phyloP scores from a whole-genome alignment of 306 rosid genomes.

The Corylus heterophylla region DNA sequence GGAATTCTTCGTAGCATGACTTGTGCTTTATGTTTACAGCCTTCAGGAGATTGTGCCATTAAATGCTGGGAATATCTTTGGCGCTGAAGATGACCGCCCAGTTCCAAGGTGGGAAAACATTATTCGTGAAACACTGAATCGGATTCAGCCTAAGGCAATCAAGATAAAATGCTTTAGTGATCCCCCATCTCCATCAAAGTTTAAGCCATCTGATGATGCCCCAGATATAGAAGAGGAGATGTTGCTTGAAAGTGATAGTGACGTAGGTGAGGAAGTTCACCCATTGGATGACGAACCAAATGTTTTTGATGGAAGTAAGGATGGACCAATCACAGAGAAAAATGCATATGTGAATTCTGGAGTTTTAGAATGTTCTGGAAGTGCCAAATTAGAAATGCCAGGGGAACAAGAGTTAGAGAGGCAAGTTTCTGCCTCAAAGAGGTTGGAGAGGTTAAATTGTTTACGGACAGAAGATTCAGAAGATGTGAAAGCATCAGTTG shows the following conservation, averaged over 20 bases:
- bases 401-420: slow-evolving; percentile 35
- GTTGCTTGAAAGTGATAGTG: slow-evolving; percentile 70
- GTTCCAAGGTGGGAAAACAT: slow-evolving; percentile 80
- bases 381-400: slow-evolving; percentile 31
- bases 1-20: slow-evolving; percentile 15
- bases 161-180: slow-evolving; percentile 84
- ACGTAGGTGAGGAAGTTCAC: slow-evolving; percentile 79
- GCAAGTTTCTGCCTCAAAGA: slow-evolving; percentile 58
- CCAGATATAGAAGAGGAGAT: slow-evolving; percentile 75
- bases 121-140: slow-evolving; percentile 66
- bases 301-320: slow-evolving; percentile 31
- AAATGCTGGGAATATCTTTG: slow-evolving; percentile 87
- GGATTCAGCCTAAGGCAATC: slow-evolving; percentile 47
- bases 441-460: slow-evolving; percentile 67
- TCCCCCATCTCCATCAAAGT: slow-evolving; percentile 92
- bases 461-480: slow-evolving; percentile 40
- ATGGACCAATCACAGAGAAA: slow-evolving; percentile 24
- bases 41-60: slow-evolving; percentile 97
- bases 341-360: slow-evolving; percentile 21
- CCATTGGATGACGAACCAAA: slow-evolving; percentile 59
- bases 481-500: slow-evolving; percentile 32
- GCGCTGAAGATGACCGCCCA: slow-evolving; percentile 75
- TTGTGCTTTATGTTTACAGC: slow-evolving; percentile 45
- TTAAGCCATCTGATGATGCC: slow-evolving; percentile 60
- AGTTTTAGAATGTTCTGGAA: slow-evolving; percentile 42